Evolutionary conservation across 805 yeast species (phyloP), one percentile per base, ranked within the genome.

Genomic region (Metahyphopichia silvanorum): DNA sequence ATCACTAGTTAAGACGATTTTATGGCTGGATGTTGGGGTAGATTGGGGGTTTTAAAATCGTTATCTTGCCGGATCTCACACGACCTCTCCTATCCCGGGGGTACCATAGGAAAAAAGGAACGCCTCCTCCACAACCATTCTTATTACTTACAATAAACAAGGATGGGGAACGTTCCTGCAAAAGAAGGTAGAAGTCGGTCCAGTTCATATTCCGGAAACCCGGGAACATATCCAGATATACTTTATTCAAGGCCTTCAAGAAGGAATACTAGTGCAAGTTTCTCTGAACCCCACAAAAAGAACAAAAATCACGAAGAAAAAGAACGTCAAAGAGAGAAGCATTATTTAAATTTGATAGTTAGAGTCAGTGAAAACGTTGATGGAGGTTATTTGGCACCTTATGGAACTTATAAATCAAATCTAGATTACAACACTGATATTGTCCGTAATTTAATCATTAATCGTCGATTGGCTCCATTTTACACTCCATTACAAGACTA

Each of bases 301-400:
- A 16, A 40, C 13, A 50, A 46, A 31, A 43, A 52, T 16, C 70
- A 71, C n/a, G 74, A 63, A 29, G 89, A 83, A 23, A 76, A 74
- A 48, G 80, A 74, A 37, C 53, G 51, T 31, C 53, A 55, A 31
- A 71, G 71, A 34, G 84, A 79, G 39, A 57, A 59, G 12, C 86
- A 79, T 45, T 75, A 74, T 33, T 46, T 61, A 40, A 71, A 77
- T 16, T 60, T 84, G 33, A 62, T 84, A 15, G 86, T 84, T 2
- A 65, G 71, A 39, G 73, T 57, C 46, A 67, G 67, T 24, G 95
- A 86, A 49, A 76, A 67, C 41, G 95, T 91, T 11, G 98, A 93
- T 60, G 98, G 98, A 13, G 98, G 98, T 2, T 88, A 65, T 52
- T 60, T 91, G 42, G 96, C 95, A 1, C 96, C 98, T 0, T 86